Evolutionary conservation across 208 protist genomes (phyloP).

Genomic region (Trypanosoma conorhini): DNA sequence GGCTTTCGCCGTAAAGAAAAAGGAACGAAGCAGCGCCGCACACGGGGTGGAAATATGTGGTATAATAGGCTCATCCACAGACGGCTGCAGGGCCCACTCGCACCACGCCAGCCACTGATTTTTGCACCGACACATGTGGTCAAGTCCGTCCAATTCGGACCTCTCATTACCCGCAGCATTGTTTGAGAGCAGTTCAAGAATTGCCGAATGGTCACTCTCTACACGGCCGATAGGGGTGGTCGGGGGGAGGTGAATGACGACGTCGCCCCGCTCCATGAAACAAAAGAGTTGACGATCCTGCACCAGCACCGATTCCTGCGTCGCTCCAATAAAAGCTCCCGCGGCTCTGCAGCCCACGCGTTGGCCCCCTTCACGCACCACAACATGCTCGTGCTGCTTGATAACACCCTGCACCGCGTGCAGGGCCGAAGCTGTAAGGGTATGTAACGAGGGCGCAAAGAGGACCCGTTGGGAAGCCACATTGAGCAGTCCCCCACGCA

Average conservation of each 20-base stretch:
- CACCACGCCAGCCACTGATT: conserved; percentile 43
- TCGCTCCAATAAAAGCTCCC: conserved; percentile 37
- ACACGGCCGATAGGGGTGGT: background rate
- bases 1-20: conserved; percentile 73
- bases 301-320: conserved; percentile 36
- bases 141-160: conserved; percentile 8
- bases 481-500: conserved; percentile 30
- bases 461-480: conserved; percentile 19
- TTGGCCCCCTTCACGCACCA: conserved; percentile 71
- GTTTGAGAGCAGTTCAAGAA: conserved; percentile 4
- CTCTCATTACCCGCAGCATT: background rate
- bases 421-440: conserved; percentile 9
- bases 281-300: conserved; percentile 54
- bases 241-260: conserved; percentile 41
- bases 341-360: conserved; percentile 40
- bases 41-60: conserved; percentile 56
- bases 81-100: conserved; percentile 24
- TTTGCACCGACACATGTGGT: conserved; percentile 21
- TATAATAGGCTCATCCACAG: conserved; percentile 15
- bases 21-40: conserved; percentile 55
- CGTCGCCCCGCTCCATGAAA: conserved; percentile 61
- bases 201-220: background rate
- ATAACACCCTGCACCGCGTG: conserved; percentile 17
- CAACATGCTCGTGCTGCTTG: conserved; percentile 28
- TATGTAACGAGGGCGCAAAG: conserved; percentile 23